Evolutionary conservation across 106 monocot species (phyloP), one percentile per base, ranked within the genome.

Genomic region (Xerophyta viscosa): DNA sequence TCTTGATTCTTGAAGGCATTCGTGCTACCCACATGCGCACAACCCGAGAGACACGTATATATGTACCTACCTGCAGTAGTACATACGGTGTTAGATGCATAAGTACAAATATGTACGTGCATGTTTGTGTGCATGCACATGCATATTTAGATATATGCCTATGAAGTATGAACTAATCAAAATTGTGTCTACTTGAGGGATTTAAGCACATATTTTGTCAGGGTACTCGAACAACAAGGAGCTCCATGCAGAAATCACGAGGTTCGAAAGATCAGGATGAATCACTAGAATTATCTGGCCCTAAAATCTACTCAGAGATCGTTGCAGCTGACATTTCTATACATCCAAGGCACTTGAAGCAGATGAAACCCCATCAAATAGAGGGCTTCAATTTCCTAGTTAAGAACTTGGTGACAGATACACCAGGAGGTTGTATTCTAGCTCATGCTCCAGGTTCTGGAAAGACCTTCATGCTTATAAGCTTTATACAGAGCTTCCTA

Each of bases 391-490:
- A 68, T 43, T 96, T 96, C 66, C 52, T 96, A 18, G 85, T 88
- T 20, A 81, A 73, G 46, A 96, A 96, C 54, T 64, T 96, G 23
- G 48, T 89, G 10, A 29, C 60, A 6, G 96, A 96, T 56, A 81
- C 75, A 43, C 96, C 96, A 12, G 78, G 88, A 5, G 96, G 96
- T 46, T 96, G 88, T 58, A 89, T 96, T 57, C 63, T 96, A 4
- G 96, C 96, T 62, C 96, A 96, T 61, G 96, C 96, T 2, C 96
- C 96, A 20, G 96, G 96, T 12, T 96, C 96, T 30, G 96, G 93
- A 25, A 96, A 96, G 42, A 96, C 88, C 3, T 88, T 96, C 36
- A 96, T 96, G 96, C 75, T 96, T 28, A 96, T 96, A 46, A 82
- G 84, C 64, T 96, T 96, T 56, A 84, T 96, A 54, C 96, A 96